Evolutionary conservation across 2,329 filamentous ascomycete species (phyloP).

Genomic region (Beauveria brongniartii): DNA sequence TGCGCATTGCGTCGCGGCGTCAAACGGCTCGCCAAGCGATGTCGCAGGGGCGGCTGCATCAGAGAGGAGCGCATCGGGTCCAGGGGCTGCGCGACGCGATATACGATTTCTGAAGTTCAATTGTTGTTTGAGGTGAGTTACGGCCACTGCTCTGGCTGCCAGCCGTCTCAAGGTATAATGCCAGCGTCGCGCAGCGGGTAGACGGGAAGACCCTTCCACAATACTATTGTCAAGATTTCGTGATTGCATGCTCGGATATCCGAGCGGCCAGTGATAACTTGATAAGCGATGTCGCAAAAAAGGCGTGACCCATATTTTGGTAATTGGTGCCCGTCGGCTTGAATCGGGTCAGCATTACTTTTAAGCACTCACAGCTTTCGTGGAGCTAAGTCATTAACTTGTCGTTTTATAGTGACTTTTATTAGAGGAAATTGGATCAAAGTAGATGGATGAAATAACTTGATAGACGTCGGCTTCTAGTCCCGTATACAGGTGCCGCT

Average conservation of each 20-base stretch:
- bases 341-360: neutral
- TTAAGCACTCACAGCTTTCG: neutral
- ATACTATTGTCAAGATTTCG: conserved; percentile 1
- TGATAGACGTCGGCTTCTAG: too few species aligned
- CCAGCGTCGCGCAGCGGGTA: neutral
- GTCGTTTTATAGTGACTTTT: too few species aligned
- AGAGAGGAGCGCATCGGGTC: neutral
- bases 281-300: neutral
- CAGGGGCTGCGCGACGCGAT: neutral
- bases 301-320: conserved; percentile 2
- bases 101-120: too few species aligned
- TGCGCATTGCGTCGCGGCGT: neutral
- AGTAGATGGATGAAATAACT: too few species aligned
- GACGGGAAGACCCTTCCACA: neutral
- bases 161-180: neutral
- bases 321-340: neutral
- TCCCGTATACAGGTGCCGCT: too few species aligned
- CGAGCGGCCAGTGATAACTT: neutral
- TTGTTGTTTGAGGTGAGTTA: neutral
- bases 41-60: neutral
- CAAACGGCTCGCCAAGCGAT: neutral
- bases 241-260: conserved; percentile 6
- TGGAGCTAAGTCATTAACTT: neutral
- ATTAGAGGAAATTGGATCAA: too few species aligned
- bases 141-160: neutral